Conservation (phyloP, 805 yeast species). For the Yamadazyma phyllophila region DNA sequence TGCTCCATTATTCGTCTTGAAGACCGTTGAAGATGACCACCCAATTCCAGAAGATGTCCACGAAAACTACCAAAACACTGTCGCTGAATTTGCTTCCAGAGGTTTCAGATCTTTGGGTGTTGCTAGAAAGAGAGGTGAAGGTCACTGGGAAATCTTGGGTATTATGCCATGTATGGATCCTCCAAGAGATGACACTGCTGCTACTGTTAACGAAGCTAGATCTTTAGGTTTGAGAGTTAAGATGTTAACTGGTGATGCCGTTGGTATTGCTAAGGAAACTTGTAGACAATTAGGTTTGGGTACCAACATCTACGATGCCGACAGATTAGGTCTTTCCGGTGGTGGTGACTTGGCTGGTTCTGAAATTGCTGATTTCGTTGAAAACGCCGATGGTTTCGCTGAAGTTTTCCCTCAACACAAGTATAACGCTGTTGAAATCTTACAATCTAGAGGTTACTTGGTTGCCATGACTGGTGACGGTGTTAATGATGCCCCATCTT, state of each 20-base stretch:
- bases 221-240: slow-evolving; percentile 89
- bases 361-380: slow-evolving; percentile 95
- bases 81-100: slow-evolving; percentile 96
- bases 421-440: slow-evolving; percentile 91
- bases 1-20: slow-evolving; percentile 95
- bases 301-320: slow-evolving; percentile 95
- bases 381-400: slow-evolving; percentile 97
- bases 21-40: slow-evolving; percentile 96
- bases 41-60: slow-evolving; percentile 92
- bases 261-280: slow-evolving; percentile 97
- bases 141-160: slow-evolving; percentile 97
- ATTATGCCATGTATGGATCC: slow-evolving; percentile 99
- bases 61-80: slow-evolving; percentile 94
- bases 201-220: slow-evolving; percentile 90
- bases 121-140: slow-evolving; percentile 98
- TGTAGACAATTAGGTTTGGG: slow-evolving; percentile 97
- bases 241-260: slow-evolving; percentile 99
- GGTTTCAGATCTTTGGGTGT: slow-evolving; percentile 99
- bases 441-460: slow-evolving; percentile 93
- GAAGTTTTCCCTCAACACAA: slow-evolving; percentile 98
- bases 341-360: slow-evolving; percentile 96
- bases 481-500: slow-evolving; percentile 97
- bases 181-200: slow-evolving; percentile 97
- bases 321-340: slow-evolving; percentile 93
- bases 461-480: slow-evolving; percentile 99